Conservation (phyloP, 139 green algal genomes). For the Pseudopediastrum boryanum region DNA sequence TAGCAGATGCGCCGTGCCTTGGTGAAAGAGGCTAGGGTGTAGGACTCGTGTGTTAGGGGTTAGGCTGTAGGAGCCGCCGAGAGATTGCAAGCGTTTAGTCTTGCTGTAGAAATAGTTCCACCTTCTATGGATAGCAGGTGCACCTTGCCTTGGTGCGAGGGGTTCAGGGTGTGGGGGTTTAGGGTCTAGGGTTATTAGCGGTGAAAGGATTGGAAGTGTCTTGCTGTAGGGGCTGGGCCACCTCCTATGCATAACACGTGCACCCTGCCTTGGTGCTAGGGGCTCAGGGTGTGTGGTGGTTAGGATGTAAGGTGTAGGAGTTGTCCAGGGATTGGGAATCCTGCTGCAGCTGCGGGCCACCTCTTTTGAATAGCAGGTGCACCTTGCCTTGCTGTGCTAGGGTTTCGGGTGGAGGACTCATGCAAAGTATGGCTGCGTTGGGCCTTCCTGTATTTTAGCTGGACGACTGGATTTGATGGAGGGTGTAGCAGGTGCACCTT, state of each 20-base stretch:
- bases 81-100: no score
- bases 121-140: conserved; percentile 51
- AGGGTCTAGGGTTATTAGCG: background rate
- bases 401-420: no score
- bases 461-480: no score
- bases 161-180: background rate
- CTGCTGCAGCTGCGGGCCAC: background rate
- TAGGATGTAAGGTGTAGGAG: background rate
- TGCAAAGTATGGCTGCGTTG: no score
- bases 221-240: background rate
- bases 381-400: no score
- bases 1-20: no score
- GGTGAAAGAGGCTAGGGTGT: no score
- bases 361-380: background rate
- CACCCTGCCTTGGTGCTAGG: background rate
- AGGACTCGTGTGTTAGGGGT: no score
- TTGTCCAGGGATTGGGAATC: background rate
- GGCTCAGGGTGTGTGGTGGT: no score
- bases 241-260: background rate
- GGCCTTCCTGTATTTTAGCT: no score
- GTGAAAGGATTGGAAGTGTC: background rate
- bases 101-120: conserved; percentile 42
- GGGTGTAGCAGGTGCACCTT: no score
- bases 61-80: no score
- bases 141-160: conserved; percentile 61